Evolutionary conservation across 352 stramenopile species (phyloP), one percentile per base, ranked within the genome.

Genomic region (Phytophthora citricola): DNA sequence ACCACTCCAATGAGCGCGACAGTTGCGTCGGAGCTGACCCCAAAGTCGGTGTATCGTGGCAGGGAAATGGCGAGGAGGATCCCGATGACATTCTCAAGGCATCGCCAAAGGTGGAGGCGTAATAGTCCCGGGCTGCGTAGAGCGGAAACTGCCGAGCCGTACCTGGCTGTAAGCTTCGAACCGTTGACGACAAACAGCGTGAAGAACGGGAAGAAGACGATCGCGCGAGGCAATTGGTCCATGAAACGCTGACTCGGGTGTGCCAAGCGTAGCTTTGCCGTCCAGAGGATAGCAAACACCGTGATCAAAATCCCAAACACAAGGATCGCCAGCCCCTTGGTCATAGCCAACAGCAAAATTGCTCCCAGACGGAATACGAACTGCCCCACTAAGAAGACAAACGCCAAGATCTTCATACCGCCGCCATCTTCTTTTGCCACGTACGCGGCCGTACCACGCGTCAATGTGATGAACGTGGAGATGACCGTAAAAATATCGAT

Each of bases 171-270:
- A 11, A 92, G 17, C 38, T 78, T 61, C 29, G 83, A 83, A 5
- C 68, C 79, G 47, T 92, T 74, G 38, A 92, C 43, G 17, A 79
- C 57, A 29, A 92, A 92, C 43, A 92, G 54, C 32, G 77, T 83
- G 63, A 83, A 92, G 45, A 92, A 79, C 15, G 83, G 79, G 56
- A 92, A 90, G 61, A 87, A 86, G 9, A 90, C 43, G 17, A 90
- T 15, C 6, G 81, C 78, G 2, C 70, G 71, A 50, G 73, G 70
- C 15, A 90, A 47, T 47, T 90, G 79, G 20, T 74, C 66, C 5
- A 63, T 31, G 10, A 48, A 74, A 20, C 63, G 55, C 4, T 61
- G 48, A 32, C 71, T 73, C 10, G 76, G 71, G 45, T 85, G 74
- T 11, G 84, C 75, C 20, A 87, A 68, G 7, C 73, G 71, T 50